These are phyloP conservation scores for Suillus fuscotomentosus DNA, from an alignment of 768 basidiomycete species.

Conservation along the genomic window DNA sequence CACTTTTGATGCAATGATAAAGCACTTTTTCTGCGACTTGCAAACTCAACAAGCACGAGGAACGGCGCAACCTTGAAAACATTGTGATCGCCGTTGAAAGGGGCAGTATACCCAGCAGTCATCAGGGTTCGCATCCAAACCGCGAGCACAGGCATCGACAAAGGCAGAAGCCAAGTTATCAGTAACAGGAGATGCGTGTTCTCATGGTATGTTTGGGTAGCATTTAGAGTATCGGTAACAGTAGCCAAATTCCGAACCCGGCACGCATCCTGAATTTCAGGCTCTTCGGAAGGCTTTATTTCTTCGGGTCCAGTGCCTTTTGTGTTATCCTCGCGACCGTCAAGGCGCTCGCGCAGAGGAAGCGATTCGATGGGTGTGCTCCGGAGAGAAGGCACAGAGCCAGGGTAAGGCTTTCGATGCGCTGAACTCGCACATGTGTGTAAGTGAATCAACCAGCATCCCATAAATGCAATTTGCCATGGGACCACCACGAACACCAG, in stretches of 20 bases:
- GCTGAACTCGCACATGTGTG: constrained; percentile 51
- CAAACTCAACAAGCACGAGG: constrained; percentile 60
- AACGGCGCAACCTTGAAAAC: constrained; percentile 64
- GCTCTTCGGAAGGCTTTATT: constrained; percentile 10
- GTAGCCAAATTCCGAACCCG: neutral
- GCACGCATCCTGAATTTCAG: neutral
- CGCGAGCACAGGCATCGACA: constrained; percentile 71
- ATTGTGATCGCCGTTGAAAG: constrained; percentile 82
- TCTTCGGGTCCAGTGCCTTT: constrained; percentile 9
- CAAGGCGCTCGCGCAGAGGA: constrained; percentile 12
- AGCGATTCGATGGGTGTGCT: constrained; percentile 25
- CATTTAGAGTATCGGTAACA: neutral
- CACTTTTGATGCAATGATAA: constrained; percentile 39
- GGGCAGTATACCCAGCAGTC: constrained; percentile 74
- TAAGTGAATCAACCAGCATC: constrained; percentile 79
- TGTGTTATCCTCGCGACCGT: neutral
- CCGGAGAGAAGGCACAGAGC: constrained; percentile 25
- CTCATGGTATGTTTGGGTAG: constrained; percentile 39
- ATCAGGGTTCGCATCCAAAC: constrained; percentile 89
- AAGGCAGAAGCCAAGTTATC: constrained; percentile 79
- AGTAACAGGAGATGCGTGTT: constrained; percentile 66
- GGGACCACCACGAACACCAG: constrained; percentile 80
- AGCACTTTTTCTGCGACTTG: constrained; percentile 45
- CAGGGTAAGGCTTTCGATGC: constrained; percentile 15
- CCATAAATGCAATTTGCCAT: constrained; percentile 89